Evolutionary conservation across 306 rosid genomes (phyloP), one percentile per base, ranked within the genome.

Genomic region (Abrus pulchellus): DNA sequence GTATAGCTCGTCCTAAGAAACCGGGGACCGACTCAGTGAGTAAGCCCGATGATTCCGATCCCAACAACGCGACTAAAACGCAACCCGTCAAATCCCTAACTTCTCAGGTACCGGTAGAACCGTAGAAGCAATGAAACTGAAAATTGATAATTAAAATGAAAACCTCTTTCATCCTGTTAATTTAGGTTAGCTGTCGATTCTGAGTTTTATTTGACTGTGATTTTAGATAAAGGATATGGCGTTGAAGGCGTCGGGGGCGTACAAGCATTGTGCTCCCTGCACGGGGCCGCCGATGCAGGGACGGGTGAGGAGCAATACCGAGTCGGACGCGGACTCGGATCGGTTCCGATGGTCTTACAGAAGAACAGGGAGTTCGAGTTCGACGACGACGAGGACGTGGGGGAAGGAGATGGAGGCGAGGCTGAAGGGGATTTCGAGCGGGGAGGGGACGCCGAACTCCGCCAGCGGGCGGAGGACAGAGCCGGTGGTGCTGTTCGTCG

Each of bases 321-420:
- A 86, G 82, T 88, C 93, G 36, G 97, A 94, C 78, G 87, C 90
- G 7, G 98, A 94, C 0, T 92, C 97, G 2, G 98, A 94, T 68
- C 82, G 92, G 71, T 86, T 90, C 84, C 79, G 92, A 60, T 90
- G 91, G 95, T 92, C 93, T 50, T 91, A 90, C 85, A 77, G 89
- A 85, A 82, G 98, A 33, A 90, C 88, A 2, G 94, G 94, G 70
- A 94, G 97, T 78, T 94, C 94, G 29, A 91, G 85, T 85, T 93
- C 97, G 67, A 76, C 92, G 82, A 87, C 86, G 68, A 88, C 94
- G 80, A 87, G 85, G 87, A 78, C 81, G 6, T 94, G 98, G 98
- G 98, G 98, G 48, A 94, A 94, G 85, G 98, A 94, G 78, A 87
- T 94, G 98, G 98, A 94, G 56, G 92, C 94, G 74, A 85, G 98